Base-by-base conservation (phyloP, 139 green algal genomes). In the Volvox reticuliferus region DNA sequence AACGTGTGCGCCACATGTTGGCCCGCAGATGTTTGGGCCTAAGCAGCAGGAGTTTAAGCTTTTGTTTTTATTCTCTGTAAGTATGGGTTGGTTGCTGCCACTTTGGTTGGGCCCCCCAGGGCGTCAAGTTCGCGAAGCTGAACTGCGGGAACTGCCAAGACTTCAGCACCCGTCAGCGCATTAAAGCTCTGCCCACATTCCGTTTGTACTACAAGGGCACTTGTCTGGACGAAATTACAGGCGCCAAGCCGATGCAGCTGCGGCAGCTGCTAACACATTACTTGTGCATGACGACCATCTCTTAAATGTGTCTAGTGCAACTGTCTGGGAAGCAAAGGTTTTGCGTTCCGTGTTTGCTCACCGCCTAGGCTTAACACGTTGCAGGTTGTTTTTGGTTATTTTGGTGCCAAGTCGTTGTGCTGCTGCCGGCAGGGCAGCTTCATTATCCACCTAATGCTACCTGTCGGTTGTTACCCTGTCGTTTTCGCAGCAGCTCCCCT, bases 231-330 rank as follows among this genome's bases (percentile, higher is more conserved):
- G 84, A 89, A 67, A 61, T 89, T 20, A 89, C 69, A 0, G 84
- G 84, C 28, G 84, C 84, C 2, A 81, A 81, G 69, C 84, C 84
- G 0, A 30, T 61, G 69, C 84, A 89, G 68, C 84, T 89, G 68
- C 68, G 84, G 21, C 84, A 89, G 84, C n/a, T 89, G 68, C 69
- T 89, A 20, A 82, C 84, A 44, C 84, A 89, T 37, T 89, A 89
- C 82, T 6, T 75, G 6, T 75, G 68, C 24, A 88, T 88, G 82
- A 79, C 82, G 3, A 78, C 82, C 20, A 88, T 88, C 37, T 86
- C 79, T 28, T 68, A 30, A 82, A 61, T 19, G 16, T 12, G 44
- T 55, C 44, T 79, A 3, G 33, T 12, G 65, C 21, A 73, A 73
- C 65, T 30, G 65, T 73, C 16, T 73, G 65, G 65, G 21, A 73